Evolutionary conservation across 2,329 filamentous ascomycete species (phyloP).

Genomic region (Aspergillus pseudoterreus): DNA sequence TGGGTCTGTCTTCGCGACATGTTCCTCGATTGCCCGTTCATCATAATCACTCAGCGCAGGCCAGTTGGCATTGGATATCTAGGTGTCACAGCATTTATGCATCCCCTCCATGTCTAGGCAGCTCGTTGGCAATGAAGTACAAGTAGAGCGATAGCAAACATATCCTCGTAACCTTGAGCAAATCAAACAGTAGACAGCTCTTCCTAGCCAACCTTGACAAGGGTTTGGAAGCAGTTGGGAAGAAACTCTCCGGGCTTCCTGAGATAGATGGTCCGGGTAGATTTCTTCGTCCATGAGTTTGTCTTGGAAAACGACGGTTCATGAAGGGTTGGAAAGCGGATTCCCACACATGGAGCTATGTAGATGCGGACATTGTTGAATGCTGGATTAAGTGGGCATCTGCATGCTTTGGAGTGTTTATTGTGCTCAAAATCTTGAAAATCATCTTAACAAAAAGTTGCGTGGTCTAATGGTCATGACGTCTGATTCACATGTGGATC

Average conservation of each 20-base stretch:
- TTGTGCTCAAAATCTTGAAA: no score
- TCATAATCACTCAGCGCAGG: conserved; percentile 3
- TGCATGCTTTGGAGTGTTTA: no score
- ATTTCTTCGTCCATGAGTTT: conserved; percentile 39
- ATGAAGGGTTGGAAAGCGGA: background rate
- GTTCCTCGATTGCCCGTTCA: conserved; percentile 26
- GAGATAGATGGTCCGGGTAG: conserved; percentile 37
- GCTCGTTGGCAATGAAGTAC: background rate
- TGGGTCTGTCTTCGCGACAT: conserved; percentile 24
- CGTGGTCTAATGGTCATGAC: no score
- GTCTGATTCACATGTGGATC: no score
- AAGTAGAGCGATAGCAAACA: background rate
- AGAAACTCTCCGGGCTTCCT: conserved; percentile 37
- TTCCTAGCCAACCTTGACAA: conserved; percentile 43
- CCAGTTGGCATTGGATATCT: conserved; percentile 23
- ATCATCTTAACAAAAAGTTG: no score
- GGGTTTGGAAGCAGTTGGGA: conserved; percentile 32
- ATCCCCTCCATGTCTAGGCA: conserved; percentile 10
- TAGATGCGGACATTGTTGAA: no score
- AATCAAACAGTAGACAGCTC: conserved; percentile 44
- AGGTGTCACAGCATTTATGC: conserved; percentile 20
- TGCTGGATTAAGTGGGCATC: no score
- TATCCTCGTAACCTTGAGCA: conserved; percentile 32
- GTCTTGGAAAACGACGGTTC: conserved; percentile 2
- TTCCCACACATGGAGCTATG: background rate